A percentile compares a stretch with the other conserved stretches of the same genome.
phyloP scores from a whole-genome alignment of 192 early-diverging fungal genomes.

The Paraglomus brasilianum region DNA sequence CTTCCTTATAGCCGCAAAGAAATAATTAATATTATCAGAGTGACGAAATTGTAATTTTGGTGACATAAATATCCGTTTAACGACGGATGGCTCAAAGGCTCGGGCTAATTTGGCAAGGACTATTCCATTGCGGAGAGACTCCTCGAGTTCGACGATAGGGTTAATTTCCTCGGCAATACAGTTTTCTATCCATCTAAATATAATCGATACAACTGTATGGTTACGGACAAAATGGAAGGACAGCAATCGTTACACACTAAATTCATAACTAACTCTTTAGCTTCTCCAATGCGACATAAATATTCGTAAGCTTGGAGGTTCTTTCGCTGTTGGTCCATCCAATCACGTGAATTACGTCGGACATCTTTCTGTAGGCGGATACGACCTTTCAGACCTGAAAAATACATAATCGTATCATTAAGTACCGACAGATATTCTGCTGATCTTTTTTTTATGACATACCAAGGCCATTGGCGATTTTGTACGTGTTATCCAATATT shows the following conservation, averaged over 20 bases:
- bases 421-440: neutral
- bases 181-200: slow-evolving; percentile 89
- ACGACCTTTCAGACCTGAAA: slow-evolving; percentile 46
- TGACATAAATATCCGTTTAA: slow-evolving; percentile 85
- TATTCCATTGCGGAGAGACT: slow-evolving; percentile 92
- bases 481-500: no score
- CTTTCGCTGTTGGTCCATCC: slow-evolving; percentile 88
- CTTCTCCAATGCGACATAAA: slow-evolving; percentile 97
- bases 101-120: slow-evolving; percentile 86
- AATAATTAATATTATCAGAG: slow-evolving; percentile 97
- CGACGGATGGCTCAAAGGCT: slow-evolving; percentile 77
- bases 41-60: slow-evolving; percentile 86
- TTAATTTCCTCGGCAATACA: slow-evolving; percentile 84
- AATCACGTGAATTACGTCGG: slow-evolving; percentile 48
- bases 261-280: slow-evolving; percentile 82
- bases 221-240: neutral
- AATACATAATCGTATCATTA: neutral
- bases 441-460: neutral
- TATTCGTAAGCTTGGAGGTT: slow-evolving; percentile 98
- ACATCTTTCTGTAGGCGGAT: slow-evolving; percentile 46
- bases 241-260: neutral
- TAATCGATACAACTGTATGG: neutral
- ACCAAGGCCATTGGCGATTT: neutral
- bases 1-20: slow-evolving; percentile 75
- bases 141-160: slow-evolving; percentile 76